These are phyloP conservation scores for Megacollybia marginata DNA, from an alignment of 768 basidiomycete species.

Conservation along the genomic window DNA sequence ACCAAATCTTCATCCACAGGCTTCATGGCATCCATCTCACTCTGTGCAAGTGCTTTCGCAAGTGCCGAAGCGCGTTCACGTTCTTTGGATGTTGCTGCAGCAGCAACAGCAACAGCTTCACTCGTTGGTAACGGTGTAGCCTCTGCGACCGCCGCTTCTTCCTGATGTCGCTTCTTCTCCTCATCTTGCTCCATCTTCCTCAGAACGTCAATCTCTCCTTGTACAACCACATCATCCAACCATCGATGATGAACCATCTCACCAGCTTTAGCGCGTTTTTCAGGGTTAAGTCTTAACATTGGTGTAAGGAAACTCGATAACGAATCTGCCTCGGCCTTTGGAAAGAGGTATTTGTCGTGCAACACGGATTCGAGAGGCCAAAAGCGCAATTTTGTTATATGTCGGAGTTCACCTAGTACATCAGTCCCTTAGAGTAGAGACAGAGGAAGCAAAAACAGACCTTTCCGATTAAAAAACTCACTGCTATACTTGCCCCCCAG, in stretches of 20 bases:
- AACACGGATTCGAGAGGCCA: conserved; percentile 81
- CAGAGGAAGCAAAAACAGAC: conserved; percentile 30
- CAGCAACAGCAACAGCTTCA: background rate
- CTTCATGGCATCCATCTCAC: conserved; percentile 59
- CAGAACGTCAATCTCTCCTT: conserved; percentile 85
- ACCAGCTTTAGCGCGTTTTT: conserved; percentile 81
- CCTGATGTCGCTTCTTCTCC: conserved; percentile 37
- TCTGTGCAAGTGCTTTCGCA: conserved; percentile 2
- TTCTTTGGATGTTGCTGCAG: background rate
- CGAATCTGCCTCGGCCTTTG: conserved; percentile 70
- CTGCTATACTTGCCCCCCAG: conserved; percentile 88
- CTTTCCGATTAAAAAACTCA: conserved; percentile 96
- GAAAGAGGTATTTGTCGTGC: conserved; percentile 95
- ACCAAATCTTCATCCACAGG: conserved; percentile 50
- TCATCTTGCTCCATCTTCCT: conserved; percentile 55
- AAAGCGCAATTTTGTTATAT: conserved; percentile 89
- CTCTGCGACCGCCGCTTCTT: conserved; percentile 43
- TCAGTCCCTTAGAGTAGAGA: too few species aligned
- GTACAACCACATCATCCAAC: conserved; percentile 79
- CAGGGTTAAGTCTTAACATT: conserved; percentile 81
- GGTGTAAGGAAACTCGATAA: conserved; percentile 79
- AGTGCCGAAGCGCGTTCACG: background rate
- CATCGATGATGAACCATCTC: conserved; percentile 84
- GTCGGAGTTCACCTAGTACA: conserved; percentile 66
- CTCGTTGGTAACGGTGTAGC: conserved; percentile 50